Evolutionary conservation across 2,329 filamentous ascomycete genomes (phyloP).

Genomic region (Microcyclospora tardicrescens): DNA sequence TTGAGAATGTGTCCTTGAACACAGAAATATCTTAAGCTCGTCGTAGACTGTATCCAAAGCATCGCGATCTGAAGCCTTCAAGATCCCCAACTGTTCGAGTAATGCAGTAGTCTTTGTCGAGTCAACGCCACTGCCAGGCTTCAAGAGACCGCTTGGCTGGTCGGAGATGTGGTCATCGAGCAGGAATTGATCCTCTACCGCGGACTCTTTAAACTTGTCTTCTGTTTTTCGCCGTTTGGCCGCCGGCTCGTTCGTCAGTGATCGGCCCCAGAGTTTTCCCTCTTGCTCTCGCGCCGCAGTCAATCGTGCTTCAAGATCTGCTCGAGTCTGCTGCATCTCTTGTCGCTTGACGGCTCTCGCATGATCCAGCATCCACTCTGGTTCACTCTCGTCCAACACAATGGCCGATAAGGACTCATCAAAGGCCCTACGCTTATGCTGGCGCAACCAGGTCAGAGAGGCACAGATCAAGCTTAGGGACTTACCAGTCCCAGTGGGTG

Average conservation of each 20-base stretch:
- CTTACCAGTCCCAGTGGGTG: conserved; percentile 79
- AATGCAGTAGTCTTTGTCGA: conserved; percentile 65
- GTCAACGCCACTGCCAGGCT: conserved; percentile 17
- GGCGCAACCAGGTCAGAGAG: conserved; percentile 79
- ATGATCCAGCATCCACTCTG: conserved; percentile 73
- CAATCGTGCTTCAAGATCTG: conserved; percentile 62
- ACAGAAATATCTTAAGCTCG: conserved; percentile 77
- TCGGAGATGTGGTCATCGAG: conserved; percentile 64
- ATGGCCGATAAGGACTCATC: conserved; percentile 39
- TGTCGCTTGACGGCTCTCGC: conserved; percentile 55
- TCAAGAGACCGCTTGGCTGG: conserved; percentile 4
- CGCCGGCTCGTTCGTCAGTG: conserved; percentile 30
- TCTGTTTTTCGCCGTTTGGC: conserved; percentile 38
- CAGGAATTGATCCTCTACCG: conserved; percentile 53
- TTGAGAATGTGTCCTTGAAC: conserved; percentile 86
- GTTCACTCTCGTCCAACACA: conserved; percentile 51
- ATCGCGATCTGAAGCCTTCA: conserved; percentile 24
- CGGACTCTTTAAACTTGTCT: neutral
- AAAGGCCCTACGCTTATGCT: conserved; percentile 54
- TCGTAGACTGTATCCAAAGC: conserved; percentile 42
- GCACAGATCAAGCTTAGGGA: conserved; percentile 84
- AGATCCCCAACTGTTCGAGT: conserved; percentile 47
- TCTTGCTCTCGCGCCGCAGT: conserved; percentile 48
- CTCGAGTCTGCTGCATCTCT: conserved; percentile 52
- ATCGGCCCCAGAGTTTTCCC: conserved; percentile 45